These are phyloP conservation scores for Basidiobolus meristosporus DNA, from an alignment of 371 early-diverging fungal genomes.

Conservation along the genomic window DNA sequence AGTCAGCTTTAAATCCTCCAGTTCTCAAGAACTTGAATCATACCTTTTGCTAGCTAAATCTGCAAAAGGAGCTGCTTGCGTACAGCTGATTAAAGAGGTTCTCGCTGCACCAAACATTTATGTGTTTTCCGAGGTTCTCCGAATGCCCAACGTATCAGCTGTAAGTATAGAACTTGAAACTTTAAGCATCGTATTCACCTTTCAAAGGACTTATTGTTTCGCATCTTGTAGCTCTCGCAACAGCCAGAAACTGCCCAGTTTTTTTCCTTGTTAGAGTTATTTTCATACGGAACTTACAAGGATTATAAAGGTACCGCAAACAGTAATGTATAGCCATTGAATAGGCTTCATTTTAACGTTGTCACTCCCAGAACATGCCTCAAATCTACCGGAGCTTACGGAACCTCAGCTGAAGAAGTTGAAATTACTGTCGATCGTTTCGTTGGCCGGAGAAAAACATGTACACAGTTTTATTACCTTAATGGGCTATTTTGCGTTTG, in stretches of 20 bases:
- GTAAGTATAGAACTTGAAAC: constrained; percentile 16
- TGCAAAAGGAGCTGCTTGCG: constrained; percentile 52
- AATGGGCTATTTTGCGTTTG: too few relatives aligned
- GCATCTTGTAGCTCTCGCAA: constrained; percentile 26
- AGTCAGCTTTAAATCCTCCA: too few relatives aligned
- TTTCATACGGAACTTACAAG: constrained; percentile 57
- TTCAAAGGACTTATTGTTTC: too few relatives aligned
- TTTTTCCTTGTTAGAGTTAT: constrained; percentile 35
- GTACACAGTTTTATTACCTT: constrained; percentile 17
- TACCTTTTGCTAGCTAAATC: constrained; percentile 57
- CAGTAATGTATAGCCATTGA: not conserved
- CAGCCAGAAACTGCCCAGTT: constrained; percentile 34
- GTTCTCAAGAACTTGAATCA: constrained; percentile 36
- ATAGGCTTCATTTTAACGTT: not conserved
- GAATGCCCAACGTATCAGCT: constrained; percentile 45
- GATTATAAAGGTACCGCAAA: constrained; percentile 45
- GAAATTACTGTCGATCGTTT: constrained; percentile 53
- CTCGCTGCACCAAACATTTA: constrained; percentile 53
- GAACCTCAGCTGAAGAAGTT: constrained; percentile 43
- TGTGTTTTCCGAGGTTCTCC: constrained; percentile 62
- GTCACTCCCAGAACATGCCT: constrained; percentile 15
- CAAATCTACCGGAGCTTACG: constrained; percentile 32
- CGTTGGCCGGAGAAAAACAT: constrained; percentile 36
- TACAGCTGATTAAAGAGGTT: constrained; percentile 52
- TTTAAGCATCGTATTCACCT: too few relatives aligned